Conservation (phyloP, 1,284 basidiomycete species). For the Ceratorhiza oryzae-sativae region DNA sequence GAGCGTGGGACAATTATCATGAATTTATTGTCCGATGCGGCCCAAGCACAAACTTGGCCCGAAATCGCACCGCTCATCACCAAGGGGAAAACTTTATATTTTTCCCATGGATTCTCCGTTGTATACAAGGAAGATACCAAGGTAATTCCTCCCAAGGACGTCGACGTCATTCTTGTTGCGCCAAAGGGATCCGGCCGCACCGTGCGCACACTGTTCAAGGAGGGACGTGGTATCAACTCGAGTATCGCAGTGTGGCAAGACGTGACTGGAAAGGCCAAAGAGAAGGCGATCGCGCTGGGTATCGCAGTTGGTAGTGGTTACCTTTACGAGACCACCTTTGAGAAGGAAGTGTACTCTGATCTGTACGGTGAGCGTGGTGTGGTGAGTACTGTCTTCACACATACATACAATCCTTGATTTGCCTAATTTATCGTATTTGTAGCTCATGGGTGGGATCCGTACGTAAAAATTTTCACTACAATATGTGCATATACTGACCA, state of each 20-base stretch:
- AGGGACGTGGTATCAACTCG: constrained; percentile 97
- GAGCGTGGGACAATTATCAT: constrained; percentile 97
- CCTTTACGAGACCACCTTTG: constrained; percentile 98
- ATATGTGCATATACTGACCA: constrained; percentile 39
- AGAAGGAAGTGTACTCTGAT: constrained; percentile 99
- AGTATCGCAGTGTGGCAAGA: constrained; percentile 90
- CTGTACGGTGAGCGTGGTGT: constrained; percentile 99
- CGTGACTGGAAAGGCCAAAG: constrained; percentile 96
- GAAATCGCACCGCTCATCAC: constrained; percentile 90
- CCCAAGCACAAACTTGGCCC: constrained; percentile 95
- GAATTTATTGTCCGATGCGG: constrained; percentile 99
- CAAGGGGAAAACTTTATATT: constrained; percentile 99
- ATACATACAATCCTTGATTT: constrained; percentile 38
- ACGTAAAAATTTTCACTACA: constrained; percentile 51
- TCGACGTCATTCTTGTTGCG: constrained; percentile 98
- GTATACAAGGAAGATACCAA: constrained; percentile 98
- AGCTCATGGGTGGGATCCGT: constrained; percentile 99
- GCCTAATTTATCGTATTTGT: constrained; percentile 32
- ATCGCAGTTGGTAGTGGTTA: constrained; percentile 96
- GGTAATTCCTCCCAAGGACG: constrained; percentile 89
- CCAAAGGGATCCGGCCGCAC: constrained; percentile 99
- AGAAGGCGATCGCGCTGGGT: constrained; percentile 95
- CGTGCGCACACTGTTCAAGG: constrained; percentile 99
- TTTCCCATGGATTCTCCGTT: constrained; percentile 99
- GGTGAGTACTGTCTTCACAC: constrained; percentile 59